A percentile compares a stretch with the other conserved stretches of the same genome.
Conservation (phyloP, 331 rosid species). For the Dryas integrifolia region DNA sequence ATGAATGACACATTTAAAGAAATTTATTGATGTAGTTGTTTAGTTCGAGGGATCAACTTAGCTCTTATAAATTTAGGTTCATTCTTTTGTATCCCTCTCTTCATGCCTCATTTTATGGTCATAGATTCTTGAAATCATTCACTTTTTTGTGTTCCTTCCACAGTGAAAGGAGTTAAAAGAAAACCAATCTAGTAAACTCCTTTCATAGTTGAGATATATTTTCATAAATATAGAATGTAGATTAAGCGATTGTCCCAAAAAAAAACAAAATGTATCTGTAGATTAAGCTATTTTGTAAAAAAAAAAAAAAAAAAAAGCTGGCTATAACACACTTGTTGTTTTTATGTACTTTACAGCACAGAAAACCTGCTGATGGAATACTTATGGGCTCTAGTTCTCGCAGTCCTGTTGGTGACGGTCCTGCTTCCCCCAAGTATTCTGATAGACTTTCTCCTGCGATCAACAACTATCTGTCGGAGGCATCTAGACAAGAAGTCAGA, state of each 20-base stretch:
- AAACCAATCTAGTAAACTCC: not conserved
- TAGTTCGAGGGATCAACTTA: not conserved
- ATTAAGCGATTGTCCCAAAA: not conserved
- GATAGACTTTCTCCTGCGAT: slow-evolving; percentile 96
- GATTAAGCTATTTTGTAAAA: not conserved
- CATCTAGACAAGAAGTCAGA: slow-evolving; percentile 96
- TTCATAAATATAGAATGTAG: not conserved
- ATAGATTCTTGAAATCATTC: not conserved
- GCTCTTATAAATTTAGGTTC: not conserved
- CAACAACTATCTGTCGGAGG: slow-evolving; percentile 93
- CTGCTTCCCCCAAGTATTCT: slow-evolving; percentile 94
- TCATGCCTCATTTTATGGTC: no score
- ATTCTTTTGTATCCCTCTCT: no score
- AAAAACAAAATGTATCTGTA: not conserved
- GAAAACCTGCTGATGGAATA: slow-evolving; percentile 89
- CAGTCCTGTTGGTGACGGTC: slow-evolving; percentile 78
- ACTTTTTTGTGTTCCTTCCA: not conserved
- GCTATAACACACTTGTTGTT: slow-evolving; percentile 8
- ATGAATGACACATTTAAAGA: no score
- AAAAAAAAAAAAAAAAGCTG: not conserved
- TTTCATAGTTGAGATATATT: not conserved
- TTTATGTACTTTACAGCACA: slow-evolving; percentile 63
- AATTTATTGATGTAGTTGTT: not conserved
- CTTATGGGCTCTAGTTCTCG: slow-evolving; percentile 93
- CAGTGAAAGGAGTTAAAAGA: not conserved